A percentile compares a stretch with the other conserved stretches of the same genome.
phyloP scores from a whole-genome alignment of 2,329 filamentous ascomycete genomes.

The Curvularia sp. region DNA sequence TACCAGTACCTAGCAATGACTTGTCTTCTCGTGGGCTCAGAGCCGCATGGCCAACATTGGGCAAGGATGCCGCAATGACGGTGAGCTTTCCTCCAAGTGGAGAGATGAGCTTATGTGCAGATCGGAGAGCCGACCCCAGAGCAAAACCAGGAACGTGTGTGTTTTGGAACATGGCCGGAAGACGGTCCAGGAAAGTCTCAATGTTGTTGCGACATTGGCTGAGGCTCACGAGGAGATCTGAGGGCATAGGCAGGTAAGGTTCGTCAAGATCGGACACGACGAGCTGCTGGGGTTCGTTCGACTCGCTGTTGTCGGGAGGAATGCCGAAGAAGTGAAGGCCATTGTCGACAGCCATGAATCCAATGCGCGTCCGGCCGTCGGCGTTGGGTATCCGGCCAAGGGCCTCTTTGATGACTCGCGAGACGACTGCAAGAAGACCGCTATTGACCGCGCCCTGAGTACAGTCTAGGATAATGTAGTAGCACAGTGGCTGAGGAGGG shows the following conservation, averaged over 20 bases:
- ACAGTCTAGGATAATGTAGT: slow-evolving; percentile 39
- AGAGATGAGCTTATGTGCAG: slow-evolving; percentile 94
- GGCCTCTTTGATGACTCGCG: slow-evolving; percentile 92
- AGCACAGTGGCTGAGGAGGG: slow-evolving; percentile 77
- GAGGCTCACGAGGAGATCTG: slow-evolving; percentile 87
- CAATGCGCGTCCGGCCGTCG: slow-evolving; percentile 87
- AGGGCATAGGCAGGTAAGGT: slow-evolving; percentile 92
- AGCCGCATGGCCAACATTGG: slow-evolving; percentile 90
- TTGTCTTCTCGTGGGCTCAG: slow-evolving; percentile 91
- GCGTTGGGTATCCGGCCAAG: slow-evolving; percentile 98
- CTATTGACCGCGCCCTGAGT: slow-evolving; percentile 72
- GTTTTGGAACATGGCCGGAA: slow-evolving; percentile 96
- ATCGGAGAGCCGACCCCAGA: slow-evolving; percentile 91
- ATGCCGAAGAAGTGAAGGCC: slow-evolving; percentile 96
- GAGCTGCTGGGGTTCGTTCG: slow-evolving; percentile 84
- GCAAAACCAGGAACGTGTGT: slow-evolving; percentile 89
- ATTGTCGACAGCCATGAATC: slow-evolving; percentile 94
- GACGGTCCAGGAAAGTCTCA: slow-evolving; percentile 85
- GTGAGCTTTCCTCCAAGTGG: slow-evolving; percentile 94
- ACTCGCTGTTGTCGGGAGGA: slow-evolving; percentile 85
- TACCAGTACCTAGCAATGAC: slow-evolving; percentile 90
- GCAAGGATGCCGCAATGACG: slow-evolving; percentile 86
- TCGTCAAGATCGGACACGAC: slow-evolving; percentile 95
- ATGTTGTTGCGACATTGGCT: slow-evolving; percentile 89
- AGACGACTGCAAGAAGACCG: slow-evolving; percentile 88